Evolutionary conservation across 2,329 filamentous ascomycete genomes (phyloP), one percentile per base, ranked within the genome.

Genomic region (Hymenoscyphus albidus): DNA sequence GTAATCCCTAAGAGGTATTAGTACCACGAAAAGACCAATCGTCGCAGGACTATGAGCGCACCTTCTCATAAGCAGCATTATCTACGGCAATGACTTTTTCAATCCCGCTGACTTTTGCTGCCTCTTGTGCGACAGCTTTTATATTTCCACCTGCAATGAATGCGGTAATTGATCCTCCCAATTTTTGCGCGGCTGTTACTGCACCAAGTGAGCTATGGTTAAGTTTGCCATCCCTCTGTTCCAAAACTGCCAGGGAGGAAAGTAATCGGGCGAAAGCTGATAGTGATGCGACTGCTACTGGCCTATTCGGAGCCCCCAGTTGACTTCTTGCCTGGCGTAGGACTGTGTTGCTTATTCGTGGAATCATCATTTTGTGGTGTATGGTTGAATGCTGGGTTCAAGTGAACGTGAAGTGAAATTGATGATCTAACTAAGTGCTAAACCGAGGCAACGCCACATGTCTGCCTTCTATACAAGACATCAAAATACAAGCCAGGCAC

Each of bases 1-100:
- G 88, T 1, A 99, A 85, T 59, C 93, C 92, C 91, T 93, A 70
- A 35, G 60, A 5, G 39, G 18, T 42, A 16, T 71, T 48, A 68
- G 62, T 62, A 35, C 27, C 39, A 55, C n/a, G 44, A 22, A 48
- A 6, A 5, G 16, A 44, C 3, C 40, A 48, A 48, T 6, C n/a
- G 10, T 7, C 27, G 35, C 10, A 5, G n/a, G 22, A 4, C 3
- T 7, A 51, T n/a, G 40, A 44, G 9, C 12, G 65, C 73, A 93
- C 92, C 87, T 93, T 96, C 74, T 98, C 93, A 75, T 99, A 99
- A 60, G 92, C 90, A 62, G 82, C 87, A 78, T 92, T 98, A 69
- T 97, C 91, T 22, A 98, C 88, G 54, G 87, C 88, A 72, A 99
- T 85, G 67, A 99, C 86, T 83, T 97, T 98, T 73, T 96, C 92